phyloP scores from a whole-genome alignment of 768 basidiomycete genomes.

The Lyophyllum atratum region DNA sequence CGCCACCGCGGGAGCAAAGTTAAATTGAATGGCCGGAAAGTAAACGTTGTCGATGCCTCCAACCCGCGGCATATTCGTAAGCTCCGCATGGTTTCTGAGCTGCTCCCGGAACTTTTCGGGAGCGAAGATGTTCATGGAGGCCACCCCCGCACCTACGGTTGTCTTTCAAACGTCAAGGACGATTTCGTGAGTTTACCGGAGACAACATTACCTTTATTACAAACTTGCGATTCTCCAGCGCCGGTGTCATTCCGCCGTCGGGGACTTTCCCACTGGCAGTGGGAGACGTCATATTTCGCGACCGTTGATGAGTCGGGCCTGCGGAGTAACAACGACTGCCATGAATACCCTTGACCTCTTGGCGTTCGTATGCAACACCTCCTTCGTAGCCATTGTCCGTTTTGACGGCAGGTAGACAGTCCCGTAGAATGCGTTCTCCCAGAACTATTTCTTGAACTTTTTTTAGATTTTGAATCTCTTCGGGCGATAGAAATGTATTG shows the following conservation, averaged over 20 bases:
- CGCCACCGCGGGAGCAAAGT: not conserved
- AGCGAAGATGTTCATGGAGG: not conserved
- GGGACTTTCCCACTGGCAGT: not conserved
- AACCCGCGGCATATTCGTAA: not conserved
- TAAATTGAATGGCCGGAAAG: constrained; percentile 2
- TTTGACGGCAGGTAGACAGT: no score
- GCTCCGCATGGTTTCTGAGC: not conserved
- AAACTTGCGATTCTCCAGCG: no score
- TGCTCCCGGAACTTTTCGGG: not conserved
- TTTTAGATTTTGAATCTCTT: no score
- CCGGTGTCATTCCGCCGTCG: not conserved
- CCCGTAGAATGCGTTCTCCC: no score
- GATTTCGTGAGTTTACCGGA: no score
- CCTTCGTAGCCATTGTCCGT: no score
- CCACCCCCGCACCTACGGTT: not conserved
- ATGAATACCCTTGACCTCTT: no score
- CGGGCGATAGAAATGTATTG: no score
- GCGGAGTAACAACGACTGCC: not conserved
- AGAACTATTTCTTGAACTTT: no score
- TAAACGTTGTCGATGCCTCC: not conserved
- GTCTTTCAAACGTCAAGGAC: no score
- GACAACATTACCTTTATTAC: no score
- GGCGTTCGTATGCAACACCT: no score
- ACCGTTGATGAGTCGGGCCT: constrained; percentile 1
- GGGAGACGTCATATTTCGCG: not conserved